Evolutionary conservation across 2,329 filamentous ascomycete genomes (phyloP), one percentile per base, ranked within the genome.

Genomic region (Dissoconium aciculare): DNA sequence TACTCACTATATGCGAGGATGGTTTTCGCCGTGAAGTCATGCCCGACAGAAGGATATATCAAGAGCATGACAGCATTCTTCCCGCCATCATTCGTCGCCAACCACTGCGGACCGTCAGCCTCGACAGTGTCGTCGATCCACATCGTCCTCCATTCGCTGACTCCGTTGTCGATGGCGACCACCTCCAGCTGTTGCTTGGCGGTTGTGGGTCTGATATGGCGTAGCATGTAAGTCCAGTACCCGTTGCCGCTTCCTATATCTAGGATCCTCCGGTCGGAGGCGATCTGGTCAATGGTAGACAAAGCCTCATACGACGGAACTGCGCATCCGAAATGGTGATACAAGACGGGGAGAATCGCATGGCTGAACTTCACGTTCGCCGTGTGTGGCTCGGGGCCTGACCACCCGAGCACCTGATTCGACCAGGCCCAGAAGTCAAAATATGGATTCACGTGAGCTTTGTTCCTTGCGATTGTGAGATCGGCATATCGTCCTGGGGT

Each of bases 241-340:
- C 77, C 78, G 47, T 76, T 79, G 2, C 78, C 78, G 31, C 67
- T 73, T 3, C 76, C 78, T 23, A 82, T 55, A 42, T 83, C 78
- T 6, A 76, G 57, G 5, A 83, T 60, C 9, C 60, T 51, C 4
- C 66, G 58, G 1, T 62, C 63, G 4, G 42, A 44, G 26, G 68
- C 63, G 2, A 79, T 50, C 28, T 65, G 58, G 19, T 63, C 64
- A 17, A 83, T 62, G 13, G 77, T 58, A 38, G 66, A 59, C 9
- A 84, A 57, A 2, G 68, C 62, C 43, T 81, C 74, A 51, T 77
- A 75, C 6, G 67, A 70, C 0, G 78, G 78, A 12, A 72, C 72
- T 1, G 69, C 68, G 55, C 78, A 84, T 30, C 77, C 77, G 51
- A 83, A 83, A 53, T 84, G 78, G 55, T 83, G 78, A 64, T 82